phyloP scores from a whole-genome alignment of 1,284 basidiomycete genomes.

The Cerrena zonata region DNA sequence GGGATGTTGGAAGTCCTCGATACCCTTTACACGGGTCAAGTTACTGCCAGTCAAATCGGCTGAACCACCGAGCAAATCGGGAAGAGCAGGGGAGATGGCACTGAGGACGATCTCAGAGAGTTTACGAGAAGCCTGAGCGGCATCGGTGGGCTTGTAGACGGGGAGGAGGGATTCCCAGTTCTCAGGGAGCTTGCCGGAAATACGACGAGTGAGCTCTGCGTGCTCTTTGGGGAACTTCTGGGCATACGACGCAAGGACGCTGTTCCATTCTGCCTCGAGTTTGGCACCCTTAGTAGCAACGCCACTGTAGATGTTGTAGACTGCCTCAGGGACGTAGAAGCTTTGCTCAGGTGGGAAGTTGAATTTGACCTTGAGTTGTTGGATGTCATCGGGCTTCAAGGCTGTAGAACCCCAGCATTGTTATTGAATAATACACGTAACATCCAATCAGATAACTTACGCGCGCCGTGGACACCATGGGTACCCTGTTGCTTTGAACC shows the following conservation, averaged over 20 bases:
- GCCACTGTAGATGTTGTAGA: conserved; percentile 65
- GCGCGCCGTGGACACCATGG: conserved; percentile 88
- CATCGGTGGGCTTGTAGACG: conserved; percentile 74
- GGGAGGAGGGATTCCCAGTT: conserved; percentile 87
- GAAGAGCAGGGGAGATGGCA: conserved; percentile 68
- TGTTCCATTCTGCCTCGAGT: conserved; percentile 73
- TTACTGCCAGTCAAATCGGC: conserved; percentile 92
- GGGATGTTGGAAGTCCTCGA: conserved; percentile 88
- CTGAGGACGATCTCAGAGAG: conserved; percentile 86
- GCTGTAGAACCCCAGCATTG: conserved; percentile 38
- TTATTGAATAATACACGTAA: background rate
- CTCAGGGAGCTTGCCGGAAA: conserved; percentile 76
- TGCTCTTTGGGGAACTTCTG: conserved; percentile 80
- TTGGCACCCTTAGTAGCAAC: conserved; percentile 70
- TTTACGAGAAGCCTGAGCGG: conserved; percentile 87
- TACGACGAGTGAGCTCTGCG: conserved; percentile 80
- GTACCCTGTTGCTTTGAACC: conserved; percentile 90
- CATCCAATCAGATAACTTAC: conserved; percentile 38
- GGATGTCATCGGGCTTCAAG: conserved; percentile 89
- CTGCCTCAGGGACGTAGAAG: conserved; percentile 77
- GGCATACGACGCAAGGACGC: conserved; percentile 66
- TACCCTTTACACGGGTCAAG: conserved; percentile 79
- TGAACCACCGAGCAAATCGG: conserved; percentile 85
- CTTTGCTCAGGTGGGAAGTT: conserved; percentile 76
- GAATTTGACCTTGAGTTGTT: conserved; percentile 78